These are phyloP conservation scores for Rhodomyrtus psidioides DNA, from an alignment of 441 rosid genomes.

Conservation along the genomic window DNA sequence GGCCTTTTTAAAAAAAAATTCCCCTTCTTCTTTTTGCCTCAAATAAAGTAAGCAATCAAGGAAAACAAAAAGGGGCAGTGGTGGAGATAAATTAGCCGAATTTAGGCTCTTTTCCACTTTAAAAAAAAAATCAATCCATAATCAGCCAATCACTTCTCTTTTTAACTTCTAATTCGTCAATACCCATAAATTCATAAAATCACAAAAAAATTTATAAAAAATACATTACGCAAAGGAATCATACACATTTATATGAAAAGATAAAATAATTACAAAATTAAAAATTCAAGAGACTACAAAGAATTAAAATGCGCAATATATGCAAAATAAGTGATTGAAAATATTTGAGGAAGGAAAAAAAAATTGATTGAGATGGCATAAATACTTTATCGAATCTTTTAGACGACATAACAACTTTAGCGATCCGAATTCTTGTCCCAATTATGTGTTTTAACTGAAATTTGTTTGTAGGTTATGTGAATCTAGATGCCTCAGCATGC, in stretches of 20 bases:
- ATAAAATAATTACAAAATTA: neutral
- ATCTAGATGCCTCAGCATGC: neutral
- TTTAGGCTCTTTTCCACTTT: neutral
- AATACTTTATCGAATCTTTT: neutral
- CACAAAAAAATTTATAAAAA: neutral
- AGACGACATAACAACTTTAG: neutral
- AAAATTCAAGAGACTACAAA: neutral
- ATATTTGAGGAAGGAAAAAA: neutral
- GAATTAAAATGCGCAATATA: neutral
- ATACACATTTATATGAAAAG: neutral
- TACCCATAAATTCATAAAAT: neutral
- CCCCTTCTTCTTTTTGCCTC: no score
- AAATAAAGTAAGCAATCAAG: neutral
- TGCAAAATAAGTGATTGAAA: neutral
- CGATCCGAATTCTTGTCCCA: neutral
- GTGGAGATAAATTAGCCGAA: neutral
- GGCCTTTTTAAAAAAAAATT: no score
- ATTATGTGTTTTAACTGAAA: neutral
- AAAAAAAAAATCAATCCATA: neutral
- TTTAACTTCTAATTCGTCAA: neutral
- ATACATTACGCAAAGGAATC: neutral
- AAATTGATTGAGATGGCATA: neutral
- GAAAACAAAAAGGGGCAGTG: neutral
- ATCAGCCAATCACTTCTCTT: fast-evolving
- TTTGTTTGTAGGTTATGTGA: neutral